Evolutionary conservation across 495 filamentous ascomycete genomes (phyloP), one percentile per base, ranked within the genome.

Genomic region (Rhizodiscina lignyota): DNA sequence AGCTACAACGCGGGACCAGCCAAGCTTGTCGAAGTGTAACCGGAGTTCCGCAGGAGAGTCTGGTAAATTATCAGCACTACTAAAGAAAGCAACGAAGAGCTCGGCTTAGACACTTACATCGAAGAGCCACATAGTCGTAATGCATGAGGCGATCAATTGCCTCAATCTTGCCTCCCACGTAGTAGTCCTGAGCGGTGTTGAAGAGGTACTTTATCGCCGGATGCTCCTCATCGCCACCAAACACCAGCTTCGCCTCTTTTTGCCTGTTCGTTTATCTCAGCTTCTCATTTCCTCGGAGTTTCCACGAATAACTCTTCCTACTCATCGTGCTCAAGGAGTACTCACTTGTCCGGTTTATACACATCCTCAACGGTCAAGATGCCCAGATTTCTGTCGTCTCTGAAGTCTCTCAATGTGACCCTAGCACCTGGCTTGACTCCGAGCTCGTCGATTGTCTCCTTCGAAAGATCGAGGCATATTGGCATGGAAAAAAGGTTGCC

Each of bases 1-100:
- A 53, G 89, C 89, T 44, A 97, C 89, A 50, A 97, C 87, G 50
- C 74, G 72, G 50, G 75, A 74, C 89, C 89, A 97, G 55, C 89
- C 89, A 51, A 97, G 82, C 68, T 97, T 97, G 64, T 94, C 86
- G 52, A 97, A 97, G 69, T 96, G 89, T 35, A 80, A 63, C 44
- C 89, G 84, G 38, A 97, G 70, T 60, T 97, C 89, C 10, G 91
- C 79, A 41, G 89, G 89, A 15, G 91, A 86, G 61, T 92, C 83
- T 91, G 29, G 26, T 34, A 20, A 30, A n/a, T n/a, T n/a, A n/a
- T 47, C 36, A 44, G 47, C 18, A 24, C 39, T 20, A 36, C 38
- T 12, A 21, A 15, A 11, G 33, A 24, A 12, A 4, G 11, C 31
- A 18, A 32, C 11, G 4, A 18, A 32, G 5, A 37, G 33, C 21